Percentiles rank a stretch among this genome's conserved stretches.
Conservation (phyloP, 2,329 filamentous ascomycete species). For the Dothideomycetes sp. region DNA sequence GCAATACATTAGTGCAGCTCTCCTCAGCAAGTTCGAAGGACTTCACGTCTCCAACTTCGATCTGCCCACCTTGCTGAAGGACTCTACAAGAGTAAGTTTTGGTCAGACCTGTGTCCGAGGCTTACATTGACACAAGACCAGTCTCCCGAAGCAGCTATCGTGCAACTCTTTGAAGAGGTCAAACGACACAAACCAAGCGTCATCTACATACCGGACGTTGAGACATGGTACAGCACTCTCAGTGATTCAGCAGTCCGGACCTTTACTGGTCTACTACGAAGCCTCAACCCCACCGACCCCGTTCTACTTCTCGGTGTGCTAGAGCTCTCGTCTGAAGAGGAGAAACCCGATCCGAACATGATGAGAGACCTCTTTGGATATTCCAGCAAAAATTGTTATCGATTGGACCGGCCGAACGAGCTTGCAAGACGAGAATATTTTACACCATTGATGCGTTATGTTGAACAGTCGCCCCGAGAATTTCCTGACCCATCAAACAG, state of each 20-base stretch:
- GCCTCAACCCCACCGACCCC: constrained; percentile 81
- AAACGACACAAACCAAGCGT: constrained; percentile 92
- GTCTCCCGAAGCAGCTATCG: constrained; percentile 76
- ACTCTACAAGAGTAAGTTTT: constrained; percentile 56
- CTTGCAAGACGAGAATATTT: constrained; percentile 74
- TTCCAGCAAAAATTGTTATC: constrained; percentile 65
- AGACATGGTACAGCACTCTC: constrained; percentile 72
- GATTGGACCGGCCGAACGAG: constrained; percentile 55
- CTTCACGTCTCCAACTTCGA: constrained; percentile 94
- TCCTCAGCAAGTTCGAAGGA: constrained; percentile 85
- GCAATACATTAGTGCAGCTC: constrained; percentile 70
- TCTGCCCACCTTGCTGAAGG: constrained; percentile 73
- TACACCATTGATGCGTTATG: constrained; percentile 58
- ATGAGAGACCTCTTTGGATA: constrained; percentile 75
- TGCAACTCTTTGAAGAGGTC: constrained; percentile 83
- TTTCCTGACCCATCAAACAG: constrained; percentile 81
- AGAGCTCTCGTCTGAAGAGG: constrained; percentile 40
- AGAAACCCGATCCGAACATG: constrained; percentile 48
- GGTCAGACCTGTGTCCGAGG: neutral
- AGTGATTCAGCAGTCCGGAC: constrained; percentile 58
- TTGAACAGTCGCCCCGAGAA: constrained; percentile 68
- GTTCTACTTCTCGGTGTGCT: constrained; percentile 79
- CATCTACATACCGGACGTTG: constrained; percentile 84
- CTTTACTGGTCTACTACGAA: constrained; percentile 70
- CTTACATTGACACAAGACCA: constrained; percentile 21